phyloP scores from a whole-genome alignment of 768 basidiomycete genomes.

The Phylloporus sp. region DNA sequence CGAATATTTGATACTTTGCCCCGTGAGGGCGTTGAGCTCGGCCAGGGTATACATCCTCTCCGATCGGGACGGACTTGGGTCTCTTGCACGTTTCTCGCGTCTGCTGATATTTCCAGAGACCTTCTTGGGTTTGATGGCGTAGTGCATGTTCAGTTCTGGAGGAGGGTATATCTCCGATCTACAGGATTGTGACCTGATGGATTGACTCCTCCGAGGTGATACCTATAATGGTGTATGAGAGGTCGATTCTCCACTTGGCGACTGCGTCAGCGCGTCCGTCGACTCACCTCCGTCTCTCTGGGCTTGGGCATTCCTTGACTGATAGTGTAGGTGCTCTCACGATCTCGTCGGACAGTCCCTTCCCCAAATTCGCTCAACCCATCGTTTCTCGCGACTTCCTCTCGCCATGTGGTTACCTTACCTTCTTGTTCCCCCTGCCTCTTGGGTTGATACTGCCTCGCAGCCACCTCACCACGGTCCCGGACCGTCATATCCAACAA shows the following conservation, averaged over 20 bases:
- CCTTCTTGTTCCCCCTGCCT: conserved; percentile 16
- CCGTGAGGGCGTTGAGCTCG: conserved; percentile 30
- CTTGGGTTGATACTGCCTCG: conserved; percentile 6
- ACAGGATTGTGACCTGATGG: conserved; percentile 19
- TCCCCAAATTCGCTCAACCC: conserved; percentile 22
- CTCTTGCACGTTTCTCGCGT: conserved; percentile 16
- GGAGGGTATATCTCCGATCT: conserved; percentile 26
- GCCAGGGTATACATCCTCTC: conserved; percentile 33
- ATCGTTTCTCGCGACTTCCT: conserved; percentile 43
- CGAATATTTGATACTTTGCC: conserved; percentile 22
- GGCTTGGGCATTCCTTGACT: conserved; percentile 14
- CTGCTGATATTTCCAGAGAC: conserved; percentile 6
- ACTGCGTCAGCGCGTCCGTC: background rate
- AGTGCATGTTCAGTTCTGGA: conserved; percentile 14
- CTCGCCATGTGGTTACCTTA: conserved; percentile 53
- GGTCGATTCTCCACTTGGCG: background rate
- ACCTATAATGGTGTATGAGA: conserved; percentile 8
- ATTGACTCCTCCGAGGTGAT: conserved; percentile 19
- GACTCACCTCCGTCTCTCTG: conserved; percentile 23
- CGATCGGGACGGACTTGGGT: conserved; percentile 29
- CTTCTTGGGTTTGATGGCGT: conserved; percentile 19
- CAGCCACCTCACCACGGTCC: conserved; percentile 1
- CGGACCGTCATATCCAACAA: conserved; percentile 16
- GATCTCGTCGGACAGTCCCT: conserved; percentile 11
- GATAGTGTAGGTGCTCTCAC: conserved; percentile 7